Percentiles rank a stretch among this genome's conserved stretches.
Evolutionary conservation across 768 basidiomycete species (phyloP).

Genomic region (Xerocomus spinulosus): DNA sequence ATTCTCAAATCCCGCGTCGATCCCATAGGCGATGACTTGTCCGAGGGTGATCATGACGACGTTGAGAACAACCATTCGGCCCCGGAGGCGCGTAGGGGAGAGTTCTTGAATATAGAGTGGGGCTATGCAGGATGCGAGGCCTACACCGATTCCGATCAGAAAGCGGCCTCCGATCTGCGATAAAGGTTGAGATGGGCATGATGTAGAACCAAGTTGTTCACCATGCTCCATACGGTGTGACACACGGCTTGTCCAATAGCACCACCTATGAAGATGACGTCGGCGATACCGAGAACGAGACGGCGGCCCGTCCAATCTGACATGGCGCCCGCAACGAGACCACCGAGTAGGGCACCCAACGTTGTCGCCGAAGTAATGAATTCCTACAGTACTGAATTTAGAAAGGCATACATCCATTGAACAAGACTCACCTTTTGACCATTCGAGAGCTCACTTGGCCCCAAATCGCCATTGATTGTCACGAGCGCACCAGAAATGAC

Average conservation of each 20-base stretch:
- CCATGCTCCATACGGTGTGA: constrained; percentile 69
- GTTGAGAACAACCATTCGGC: constrained; percentile 77
- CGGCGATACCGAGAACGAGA: constrained; percentile 60
- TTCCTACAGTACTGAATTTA: constrained; percentile 45
- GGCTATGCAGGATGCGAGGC: constrained; percentile 71
- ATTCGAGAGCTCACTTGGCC: constrained; percentile 50
- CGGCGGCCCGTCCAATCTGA: constrained; percentile 70
- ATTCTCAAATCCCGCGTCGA: constrained; percentile 62
- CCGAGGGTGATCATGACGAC: constrained; percentile 79
- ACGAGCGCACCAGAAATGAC: constrained; percentile 80
- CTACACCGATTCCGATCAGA: constrained; percentile 70
- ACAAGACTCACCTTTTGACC: constrained; percentile 51
- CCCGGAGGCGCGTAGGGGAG: constrained; percentile 67
- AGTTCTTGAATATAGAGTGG: constrained; percentile 84
- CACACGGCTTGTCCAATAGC: constrained; percentile 68
- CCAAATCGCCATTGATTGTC: constrained; percentile 63
- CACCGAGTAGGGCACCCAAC: constrained; percentile 72
- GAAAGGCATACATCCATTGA: neutral
- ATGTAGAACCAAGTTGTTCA: constrained; percentile 17
- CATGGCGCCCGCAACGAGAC: constrained; percentile 60
- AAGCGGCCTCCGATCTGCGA: constrained; percentile 64
- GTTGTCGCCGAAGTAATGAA: constrained; percentile 79
- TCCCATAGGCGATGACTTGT: constrained; percentile 75
- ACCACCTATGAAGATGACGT: constrained; percentile 70
- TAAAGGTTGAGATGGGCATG: neutral